Evolutionary conservation across 345 rosid species (phyloP).

Genomic region (Ricinus communis): DNA sequence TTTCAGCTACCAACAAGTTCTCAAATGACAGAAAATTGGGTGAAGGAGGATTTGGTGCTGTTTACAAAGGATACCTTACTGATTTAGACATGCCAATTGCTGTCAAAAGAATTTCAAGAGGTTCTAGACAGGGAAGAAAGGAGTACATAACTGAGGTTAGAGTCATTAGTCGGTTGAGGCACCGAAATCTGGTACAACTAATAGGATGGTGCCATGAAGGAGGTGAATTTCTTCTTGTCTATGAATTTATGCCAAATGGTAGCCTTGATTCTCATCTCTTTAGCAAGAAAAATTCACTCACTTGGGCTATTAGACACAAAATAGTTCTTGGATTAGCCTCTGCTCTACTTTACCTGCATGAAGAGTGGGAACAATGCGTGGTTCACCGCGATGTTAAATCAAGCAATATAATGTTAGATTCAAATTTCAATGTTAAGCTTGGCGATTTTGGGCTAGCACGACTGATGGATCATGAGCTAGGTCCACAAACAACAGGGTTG

Average conservation of each 20-base stretch:
- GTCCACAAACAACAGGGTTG: constrained; percentile 40
- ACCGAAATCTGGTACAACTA: constrained; percentile 57
- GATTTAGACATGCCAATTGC: constrained; percentile 36
- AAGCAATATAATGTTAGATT: constrained; percentile 61
- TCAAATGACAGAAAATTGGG: constrained; percentile 49
- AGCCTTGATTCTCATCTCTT: constrained; percentile 59
- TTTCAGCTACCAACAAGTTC: constrained; percentile 50
- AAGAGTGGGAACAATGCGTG: constrained; percentile 66
- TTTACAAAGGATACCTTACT: constrained; percentile 46
- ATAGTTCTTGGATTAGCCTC: constrained; percentile 53
- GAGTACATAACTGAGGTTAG: constrained; percentile 53
- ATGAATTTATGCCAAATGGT: constrained; percentile 68
- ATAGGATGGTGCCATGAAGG: constrained; percentile 68
- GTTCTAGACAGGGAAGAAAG: constrained; percentile 48
- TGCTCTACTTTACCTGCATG: constrained; percentile 53
- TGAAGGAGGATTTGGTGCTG: constrained; percentile 55
- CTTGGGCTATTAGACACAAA: constrained; percentile 46
- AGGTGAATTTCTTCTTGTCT: constrained; percentile 53
- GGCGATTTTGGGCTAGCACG: constrained; percentile 66
- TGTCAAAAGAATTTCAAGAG: constrained; percentile 44
- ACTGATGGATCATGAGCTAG: constrained; percentile 4
- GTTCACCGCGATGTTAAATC: constrained; percentile 59
- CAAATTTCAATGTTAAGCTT: constrained; percentile 54
- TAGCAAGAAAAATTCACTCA: constrained; percentile 28
- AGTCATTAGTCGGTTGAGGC: constrained; percentile 52